Conservation (phyloP, 805 yeast genomes). For the Grigorovia transvaalensis region DNA sequence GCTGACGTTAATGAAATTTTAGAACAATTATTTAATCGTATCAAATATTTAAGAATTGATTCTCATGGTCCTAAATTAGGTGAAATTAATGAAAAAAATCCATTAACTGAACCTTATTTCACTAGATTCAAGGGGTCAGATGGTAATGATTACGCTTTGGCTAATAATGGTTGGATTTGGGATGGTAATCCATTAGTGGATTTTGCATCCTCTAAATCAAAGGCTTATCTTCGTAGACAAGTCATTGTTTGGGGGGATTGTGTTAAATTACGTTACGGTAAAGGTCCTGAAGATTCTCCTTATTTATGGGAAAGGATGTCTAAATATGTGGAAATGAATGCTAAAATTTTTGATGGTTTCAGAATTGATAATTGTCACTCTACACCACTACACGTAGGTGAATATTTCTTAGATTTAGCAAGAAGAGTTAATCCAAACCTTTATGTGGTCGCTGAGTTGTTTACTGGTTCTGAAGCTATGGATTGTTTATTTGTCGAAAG, state of each 20-base stretch:
- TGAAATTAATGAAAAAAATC: constrained; percentile 41
- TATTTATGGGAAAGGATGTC: constrained; percentile 83
- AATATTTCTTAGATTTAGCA: constrained; percentile 77
- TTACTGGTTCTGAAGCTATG: constrained; percentile 84
- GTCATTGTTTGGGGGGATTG: constrained; percentile 98
- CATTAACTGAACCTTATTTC: constrained; percentile 80
- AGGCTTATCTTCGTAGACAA: constrained; percentile 80
- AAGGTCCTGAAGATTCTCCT: constrained; percentile 71
- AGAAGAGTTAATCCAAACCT: constrained; percentile 74
- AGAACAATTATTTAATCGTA: constrained; percentile 64
- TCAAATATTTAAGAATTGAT: constrained; percentile 66
- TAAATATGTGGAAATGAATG: constrained; percentile 60
- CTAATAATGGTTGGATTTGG: constrained; percentile 99
- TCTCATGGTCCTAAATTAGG: constrained; percentile 77
- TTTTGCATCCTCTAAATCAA: constrained; percentile 73
- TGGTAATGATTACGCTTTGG: constrained; percentile 61
- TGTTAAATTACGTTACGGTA: constrained; percentile 82
- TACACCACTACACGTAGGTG: constrained; percentile 93
- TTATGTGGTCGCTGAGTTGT: constrained; percentile 89
- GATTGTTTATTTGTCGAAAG: constrained; percentile 87
- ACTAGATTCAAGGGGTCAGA: constrained; percentile 48
- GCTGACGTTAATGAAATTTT: constrained; percentile 56
- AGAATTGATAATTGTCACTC: constrained; percentile 95
- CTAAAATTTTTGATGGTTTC: constrained; percentile 72
- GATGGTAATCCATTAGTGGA: constrained; percentile 89